Percentiles rank a stretch among this genome's conserved stretches.
Conservation (phyloP, 1,284 basidiomycete genomes). For the Hemileia vastatrix region DNA sequence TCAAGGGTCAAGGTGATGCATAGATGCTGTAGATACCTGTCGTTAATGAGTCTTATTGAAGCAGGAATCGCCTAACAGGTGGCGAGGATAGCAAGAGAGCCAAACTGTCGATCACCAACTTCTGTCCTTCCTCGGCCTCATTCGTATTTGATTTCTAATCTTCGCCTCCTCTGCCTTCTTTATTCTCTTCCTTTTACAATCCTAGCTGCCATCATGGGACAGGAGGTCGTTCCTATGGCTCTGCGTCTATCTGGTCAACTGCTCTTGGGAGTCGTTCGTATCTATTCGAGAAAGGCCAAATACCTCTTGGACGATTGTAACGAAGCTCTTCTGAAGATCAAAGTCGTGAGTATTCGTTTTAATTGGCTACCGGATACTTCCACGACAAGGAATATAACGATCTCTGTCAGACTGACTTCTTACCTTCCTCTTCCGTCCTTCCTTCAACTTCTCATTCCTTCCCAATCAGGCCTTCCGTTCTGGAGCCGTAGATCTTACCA, state of each 20-base stretch:
- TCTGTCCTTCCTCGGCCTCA: neutral
- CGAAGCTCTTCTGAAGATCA: slow-evolving; percentile 87
- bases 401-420: neutral
- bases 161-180: neutral
- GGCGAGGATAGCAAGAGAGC: neutral
- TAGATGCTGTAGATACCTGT: no score
- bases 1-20: no score
- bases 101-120: slow-evolving; percentile 25
- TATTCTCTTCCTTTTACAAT: no score
- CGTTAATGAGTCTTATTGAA: no score
- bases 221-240: slow-evolving; percentile 74
- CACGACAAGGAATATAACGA: slow-evolving; percentile 6
- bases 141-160: no score
- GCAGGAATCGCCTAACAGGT: neutral
- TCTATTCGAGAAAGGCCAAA: slow-evolving; percentile 94
- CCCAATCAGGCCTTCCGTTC: slow-evolving; percentile 72
- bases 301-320: slow-evolving; percentile 97
- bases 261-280: slow-evolving; percentile 87
- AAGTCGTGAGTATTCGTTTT: slow-evolving; percentile 58
- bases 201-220: slow-evolving; percentile 62
- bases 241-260: slow-evolving; percentile 89
- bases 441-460: neutral
- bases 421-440: neutral
- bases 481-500: slow-evolving; percentile 84
- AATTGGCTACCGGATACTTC: neutral